Evolutionary conservation across 495 filamentous ascomycete genomes (phyloP).

Genomic region (Clohesyomyces aquaticus): DNA sequence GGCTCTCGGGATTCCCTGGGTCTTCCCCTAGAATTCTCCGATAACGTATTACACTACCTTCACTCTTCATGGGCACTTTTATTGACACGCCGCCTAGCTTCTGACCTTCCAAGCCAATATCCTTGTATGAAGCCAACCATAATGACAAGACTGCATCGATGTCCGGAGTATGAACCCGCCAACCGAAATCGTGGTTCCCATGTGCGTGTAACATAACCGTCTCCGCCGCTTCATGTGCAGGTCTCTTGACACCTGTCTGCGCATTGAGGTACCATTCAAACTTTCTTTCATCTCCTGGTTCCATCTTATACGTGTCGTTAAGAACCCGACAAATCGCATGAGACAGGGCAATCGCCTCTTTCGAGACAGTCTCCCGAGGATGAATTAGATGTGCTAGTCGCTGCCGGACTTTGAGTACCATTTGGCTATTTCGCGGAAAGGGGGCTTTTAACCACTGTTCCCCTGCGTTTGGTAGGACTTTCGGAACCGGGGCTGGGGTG

Average conservation of each 20-base stretch:
- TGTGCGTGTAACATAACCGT: conserved; percentile 2
- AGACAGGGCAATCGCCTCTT: conserved; percentile 8
- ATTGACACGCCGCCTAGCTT: neutral
- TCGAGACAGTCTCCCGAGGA: neutral
- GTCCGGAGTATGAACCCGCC: neutral
- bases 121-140: conserved; percentile 4
- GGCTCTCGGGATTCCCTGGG: neutral
- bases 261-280: conserved; percentile 2
- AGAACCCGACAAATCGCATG: conserved; percentile 2
- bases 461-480: neutral
- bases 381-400: neutral
- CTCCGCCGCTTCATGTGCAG: neutral
- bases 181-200: conserved; percentile 9
- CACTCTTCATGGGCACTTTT: neutral
- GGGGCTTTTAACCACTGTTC: neutral
- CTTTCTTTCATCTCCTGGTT: neutral
- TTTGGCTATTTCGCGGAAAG: neutral
- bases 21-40: conserved; percentile 10
- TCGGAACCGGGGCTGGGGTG: neutral
- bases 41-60: neutral
- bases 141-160: conserved; percentile 8
- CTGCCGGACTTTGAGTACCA: conserved; percentile 1
- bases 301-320: neutral
- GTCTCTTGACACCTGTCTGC: neutral
- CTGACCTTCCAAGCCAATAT: neutral